Evolutionary conservation across 2,329 filamentous ascomycete species (phyloP).

Genomic region (Aspergillus sp.): DNA sequence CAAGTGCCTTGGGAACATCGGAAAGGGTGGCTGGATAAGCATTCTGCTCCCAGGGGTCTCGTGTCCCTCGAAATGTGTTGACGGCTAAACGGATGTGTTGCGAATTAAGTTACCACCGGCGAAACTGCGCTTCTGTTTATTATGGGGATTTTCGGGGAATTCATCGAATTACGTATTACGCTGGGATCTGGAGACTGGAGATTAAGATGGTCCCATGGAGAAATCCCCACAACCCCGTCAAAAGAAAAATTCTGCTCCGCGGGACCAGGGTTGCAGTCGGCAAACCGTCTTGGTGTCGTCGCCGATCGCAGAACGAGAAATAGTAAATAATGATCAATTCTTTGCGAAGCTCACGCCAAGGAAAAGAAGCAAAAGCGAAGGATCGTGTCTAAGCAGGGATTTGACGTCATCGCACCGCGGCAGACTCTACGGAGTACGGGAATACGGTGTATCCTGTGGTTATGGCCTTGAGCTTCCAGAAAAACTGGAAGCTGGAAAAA

Average conservation of each 20-base stretch:
- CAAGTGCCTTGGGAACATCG: neutral
- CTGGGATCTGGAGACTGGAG: neutral
- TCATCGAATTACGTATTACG: neutral
- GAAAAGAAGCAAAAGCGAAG: neutral
- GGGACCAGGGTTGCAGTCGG: neutral
- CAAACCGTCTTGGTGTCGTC: neutral
- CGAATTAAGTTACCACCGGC: neutral
- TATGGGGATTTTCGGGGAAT: neutral
- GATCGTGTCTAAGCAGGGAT: too few relatives aligned
- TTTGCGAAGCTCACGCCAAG: neutral
- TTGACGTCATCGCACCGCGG: too few relatives aligned
- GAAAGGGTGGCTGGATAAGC: neutral
- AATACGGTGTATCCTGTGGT: too few relatives aligned
- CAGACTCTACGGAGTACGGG: neutral
- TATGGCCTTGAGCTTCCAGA: too few relatives aligned
- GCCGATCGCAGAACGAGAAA: neutral
- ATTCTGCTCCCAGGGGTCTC: neutral
- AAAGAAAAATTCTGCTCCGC: neutral
- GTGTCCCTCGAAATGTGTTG: too few relatives aligned
- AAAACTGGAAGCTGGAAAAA: too few relatives aligned
- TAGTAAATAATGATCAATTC: neutral
- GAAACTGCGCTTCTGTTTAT: neutral
- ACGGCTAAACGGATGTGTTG: neutral
- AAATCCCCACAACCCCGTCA: constrained; percentile 11
- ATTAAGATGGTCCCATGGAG: constrained; percentile 7